Conservation (phyloP, 176 grass and related monocot species). For the Oryza glaberrima region DNA sequence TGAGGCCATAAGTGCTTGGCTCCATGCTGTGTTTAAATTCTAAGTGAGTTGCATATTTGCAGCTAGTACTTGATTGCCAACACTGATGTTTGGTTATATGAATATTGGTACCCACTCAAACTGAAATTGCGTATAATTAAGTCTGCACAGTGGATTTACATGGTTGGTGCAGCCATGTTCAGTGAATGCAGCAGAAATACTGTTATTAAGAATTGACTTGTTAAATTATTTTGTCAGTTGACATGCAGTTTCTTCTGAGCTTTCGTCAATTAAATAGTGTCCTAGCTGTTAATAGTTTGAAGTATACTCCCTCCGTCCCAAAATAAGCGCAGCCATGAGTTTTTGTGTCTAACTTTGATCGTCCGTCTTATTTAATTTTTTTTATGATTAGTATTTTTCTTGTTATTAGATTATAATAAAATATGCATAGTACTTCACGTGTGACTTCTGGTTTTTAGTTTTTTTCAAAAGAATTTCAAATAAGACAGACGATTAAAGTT, state of each 20-base stretch:
- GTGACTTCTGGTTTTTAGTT: no score
- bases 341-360: no score
- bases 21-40: constrained; percentile 8
- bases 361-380: no score
- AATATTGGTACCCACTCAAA: background rate
- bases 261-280: background rate
- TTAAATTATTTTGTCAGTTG: background rate
- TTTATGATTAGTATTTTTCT: no score
- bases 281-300: background rate
- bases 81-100: background rate
- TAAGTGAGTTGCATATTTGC: background rate
- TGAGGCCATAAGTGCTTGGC: background rate
- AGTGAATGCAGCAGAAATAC: background rate
- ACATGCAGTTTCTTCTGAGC: background rate
- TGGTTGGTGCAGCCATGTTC: background rate
- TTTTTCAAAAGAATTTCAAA: no score
- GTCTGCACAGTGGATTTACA: background rate
- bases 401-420: no score
- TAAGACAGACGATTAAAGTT: no score
- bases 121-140: background rate
- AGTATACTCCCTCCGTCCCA: background rate
- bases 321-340: no score
- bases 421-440: no score
- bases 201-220: background rate
- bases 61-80: background rate